Base-by-base conservation (phyloP, 2,329 filamentous ascomycete genomes). In the Ambrosiella cleistominuta region DNA sequence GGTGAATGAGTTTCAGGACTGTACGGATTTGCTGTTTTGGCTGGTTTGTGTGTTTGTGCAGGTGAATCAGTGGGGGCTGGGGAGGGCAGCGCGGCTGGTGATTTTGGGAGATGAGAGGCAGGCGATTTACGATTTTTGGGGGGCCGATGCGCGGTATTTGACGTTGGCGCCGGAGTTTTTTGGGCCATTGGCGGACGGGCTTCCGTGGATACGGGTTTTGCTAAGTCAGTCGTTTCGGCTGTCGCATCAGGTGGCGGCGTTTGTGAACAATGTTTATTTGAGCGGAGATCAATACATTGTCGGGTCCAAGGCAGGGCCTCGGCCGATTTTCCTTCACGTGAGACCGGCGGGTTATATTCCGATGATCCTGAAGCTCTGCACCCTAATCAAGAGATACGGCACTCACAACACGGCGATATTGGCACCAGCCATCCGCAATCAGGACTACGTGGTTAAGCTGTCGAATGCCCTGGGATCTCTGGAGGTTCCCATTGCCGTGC, bases 1-100 rank as follows among this genome's bases (percentile, higher is more conserved):
- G 2, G 40, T 68, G 8, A 66, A 69, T 38, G 67, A 69, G 56
- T 63, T 68, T 17, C 67, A 68, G 35, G 66, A 69, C 36, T 68
- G 66, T 35, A 66, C 64, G 1, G 61, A 63, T 7, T 36, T 61
- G 27, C 59, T 66, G 1, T 68, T 66, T 54, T 67, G 63, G 65
- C 56, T 68, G 2, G 56, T 61, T 0, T 61, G 35, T 17, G 60
- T 62, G 13, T 67, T 69, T 13, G 60, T 68, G 19, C 57, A 44
- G 1, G 61, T 65, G n/a, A 64, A 66, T 17, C 61, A 63, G 7
- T 54, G 36, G 7, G 59, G 56, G 9, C 57, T 59, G 1, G 63
- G 62, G 0, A 51, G 54, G 12, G 39, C 62, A 9, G 62, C 64
- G 3, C 64, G 59, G 2, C 59, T 68, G 8, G 64, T 68, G n/a